Evolutionary conservation across 2,329 filamentous ascomycete genomes (phyloP), one percentile per base, ranked within the genome.

Genomic region (Xylariomycetidae sp.): DNA sequence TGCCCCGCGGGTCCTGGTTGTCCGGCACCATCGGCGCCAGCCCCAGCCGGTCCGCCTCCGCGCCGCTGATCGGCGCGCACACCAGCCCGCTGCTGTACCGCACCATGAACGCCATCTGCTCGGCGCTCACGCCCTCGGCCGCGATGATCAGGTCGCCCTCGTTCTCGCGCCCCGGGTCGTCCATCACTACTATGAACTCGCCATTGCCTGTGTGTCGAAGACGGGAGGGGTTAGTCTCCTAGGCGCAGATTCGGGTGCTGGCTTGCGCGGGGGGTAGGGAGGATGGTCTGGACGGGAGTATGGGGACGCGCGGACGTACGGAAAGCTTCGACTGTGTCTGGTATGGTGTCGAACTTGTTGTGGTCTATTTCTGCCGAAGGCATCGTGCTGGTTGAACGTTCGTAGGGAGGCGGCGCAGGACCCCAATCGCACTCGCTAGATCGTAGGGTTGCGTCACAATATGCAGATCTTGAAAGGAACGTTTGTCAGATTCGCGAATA

Each of bases 81-180:
- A 98, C 82, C 55, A 90, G 79, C 56, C 92, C 92, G 4, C 86
- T 87, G 24, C 85, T 84, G 69, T 95, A 79, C 53, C 88, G 86
- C 60, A 98, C 77, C 74, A 98, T 82, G 70, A 95, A 98, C 52
- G 88, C 86, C 80, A 94, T 93, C 65, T 96, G 90, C 46, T 85
- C 75, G 16, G 88, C 73, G 7, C 90, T 95, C 44, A 95, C 67
- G 52, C 83, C 74, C 47, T 87, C 70, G 42, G 88, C 90, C 47
- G 92, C 86, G 56, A 96, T 93, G 62, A 96, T 95, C 30, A 98
- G 77, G 66, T 98, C 92, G 61, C 89, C 92, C 73, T 98, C 92
- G 61, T 98, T 98, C 63, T 98, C 92, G 61, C 92, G 89, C 42
- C 81, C 77, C 44, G 87, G 79, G 48, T 86, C 85, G 68, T 98